phyloP scores from a whole-genome alignment of 805 yeast genomes.

The Yarrowia porcina region DNA sequence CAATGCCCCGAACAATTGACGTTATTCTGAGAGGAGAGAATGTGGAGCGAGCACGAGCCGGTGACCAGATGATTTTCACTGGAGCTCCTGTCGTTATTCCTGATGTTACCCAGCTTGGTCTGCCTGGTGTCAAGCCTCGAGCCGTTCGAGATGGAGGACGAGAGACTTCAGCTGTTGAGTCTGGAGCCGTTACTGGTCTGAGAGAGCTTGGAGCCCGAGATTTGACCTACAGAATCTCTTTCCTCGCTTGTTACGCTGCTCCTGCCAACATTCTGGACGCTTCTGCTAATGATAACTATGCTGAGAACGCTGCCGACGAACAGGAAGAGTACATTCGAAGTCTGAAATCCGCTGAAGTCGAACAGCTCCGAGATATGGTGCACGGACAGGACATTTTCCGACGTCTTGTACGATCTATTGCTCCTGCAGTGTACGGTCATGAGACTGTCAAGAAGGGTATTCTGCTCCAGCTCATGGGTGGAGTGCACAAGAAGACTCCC shows the following conservation, averaged over 20 bases:
- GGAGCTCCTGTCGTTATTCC: constrained; percentile 96
- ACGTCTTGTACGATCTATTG: constrained; percentile 80
- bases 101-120: constrained; percentile 86
- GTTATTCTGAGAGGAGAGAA: constrained; percentile 89
- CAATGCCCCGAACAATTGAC: constrained; percentile 96
- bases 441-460: constrained; percentile 92
- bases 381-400: constrained; percentile 81
- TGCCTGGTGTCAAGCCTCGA: constrained; percentile 92
- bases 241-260: constrained; percentile 84
- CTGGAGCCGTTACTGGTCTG: constrained; percentile 80
- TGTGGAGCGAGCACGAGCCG: constrained; percentile 95
- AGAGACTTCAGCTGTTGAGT: constrained; percentile 63
- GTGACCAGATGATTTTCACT: constrained; percentile 89
- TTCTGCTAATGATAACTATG: constrained; percentile 40
- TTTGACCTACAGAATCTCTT: constrained; percentile 85
- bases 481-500: constrained; percentile 89
- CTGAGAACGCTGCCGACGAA: constrained; percentile 51
- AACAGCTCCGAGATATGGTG: constrained; percentile 85
- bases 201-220: constrained; percentile 92
- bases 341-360: constrained; percentile 74
- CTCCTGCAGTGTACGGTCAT: constrained; percentile 96
- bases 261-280: constrained; percentile 41
- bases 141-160: constrained; percentile 65
- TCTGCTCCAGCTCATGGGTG: constrained; percentile 82
- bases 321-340: constrained; percentile 79